These are phyloP conservation scores for Mycena polygramma DNA, from an alignment of 768 basidiomycete species.

Conservation along the genomic window DNA sequence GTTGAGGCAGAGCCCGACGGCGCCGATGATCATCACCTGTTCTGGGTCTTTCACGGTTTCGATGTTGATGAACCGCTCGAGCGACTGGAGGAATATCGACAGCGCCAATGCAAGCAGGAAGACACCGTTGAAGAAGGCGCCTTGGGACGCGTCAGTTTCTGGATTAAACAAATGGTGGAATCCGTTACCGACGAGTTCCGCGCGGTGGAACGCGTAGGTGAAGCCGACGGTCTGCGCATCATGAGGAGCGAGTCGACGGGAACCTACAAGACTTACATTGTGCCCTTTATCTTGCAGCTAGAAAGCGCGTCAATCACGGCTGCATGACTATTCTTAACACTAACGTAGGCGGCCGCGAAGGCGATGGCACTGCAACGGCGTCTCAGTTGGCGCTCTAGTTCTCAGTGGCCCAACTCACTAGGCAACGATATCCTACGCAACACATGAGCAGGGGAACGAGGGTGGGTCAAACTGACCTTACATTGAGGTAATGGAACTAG, in stretches of 20 bases:
- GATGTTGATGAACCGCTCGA: conserved; percentile 66
- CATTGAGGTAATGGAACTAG: conserved; percentile 70
- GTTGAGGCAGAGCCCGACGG: conserved; percentile 62
- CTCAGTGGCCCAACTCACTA: conserved; percentile 48
- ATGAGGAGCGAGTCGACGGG: conserved; percentile 17
- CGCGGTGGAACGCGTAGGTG: conserved; percentile 69
- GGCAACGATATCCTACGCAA: conserved; percentile 58
- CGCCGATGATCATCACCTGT: conserved; percentile 63
- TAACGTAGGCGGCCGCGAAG: conserved; percentile 60
- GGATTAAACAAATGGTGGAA: conserved; percentile 28
- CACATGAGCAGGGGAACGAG: conserved; percentile 24
- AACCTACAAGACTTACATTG: conserved; percentile 48
- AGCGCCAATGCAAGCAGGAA: conserved; percentile 66
- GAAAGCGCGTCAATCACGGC: no score
- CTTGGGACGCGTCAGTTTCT: conserved; percentile 42
- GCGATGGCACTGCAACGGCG: conserved; percentile 53
- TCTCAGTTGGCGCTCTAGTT: no score
- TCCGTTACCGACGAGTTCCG: conserved; percentile 63
- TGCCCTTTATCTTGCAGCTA: conserved; percentile 60
- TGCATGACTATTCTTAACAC: conserved; percentile 32
- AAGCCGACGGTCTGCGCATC: conserved; percentile 58
- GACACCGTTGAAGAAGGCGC: conserved; percentile 68
- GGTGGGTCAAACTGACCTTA: conserved; percentile 41
- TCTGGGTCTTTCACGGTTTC: conserved; percentile 58
- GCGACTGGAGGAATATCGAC: conserved; percentile 65